Percentiles rank a stretch among this genome's conserved stretches.
These are phyloP conservation scores for Butyriboletus loyo DNA, from an alignment of 768 basidiomycete genomes.

Conservation along the genomic window DNA sequence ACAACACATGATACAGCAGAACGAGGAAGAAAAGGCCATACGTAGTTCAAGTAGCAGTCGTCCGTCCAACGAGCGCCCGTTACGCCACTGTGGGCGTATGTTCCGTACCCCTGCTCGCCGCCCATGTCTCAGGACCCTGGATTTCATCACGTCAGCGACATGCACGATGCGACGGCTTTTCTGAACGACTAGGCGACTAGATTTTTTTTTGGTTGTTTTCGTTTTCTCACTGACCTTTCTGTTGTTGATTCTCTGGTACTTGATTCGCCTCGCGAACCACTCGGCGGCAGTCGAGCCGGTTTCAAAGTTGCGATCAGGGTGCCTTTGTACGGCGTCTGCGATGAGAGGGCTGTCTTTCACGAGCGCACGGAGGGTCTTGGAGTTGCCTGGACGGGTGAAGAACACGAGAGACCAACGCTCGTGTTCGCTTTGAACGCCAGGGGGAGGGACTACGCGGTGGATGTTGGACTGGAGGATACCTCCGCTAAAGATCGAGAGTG, in stretches of 20 bases:
- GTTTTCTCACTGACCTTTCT: conserved; percentile 38
- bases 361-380: conserved; percentile 48
- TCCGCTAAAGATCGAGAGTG: conserved; percentile 58
- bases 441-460: conserved; percentile 64
- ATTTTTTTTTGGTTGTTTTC: too few species aligned
- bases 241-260: conserved; percentile 41
- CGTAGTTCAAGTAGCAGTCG: background rate
- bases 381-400: conserved; percentile 62
- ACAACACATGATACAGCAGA: background rate
- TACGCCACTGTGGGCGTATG: conserved; percentile 24
- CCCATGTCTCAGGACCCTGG: conserved; percentile 33
- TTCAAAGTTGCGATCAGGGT: conserved; percentile 36
- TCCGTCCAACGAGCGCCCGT: background rate
- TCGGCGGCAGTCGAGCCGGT: conserved; percentile 37
- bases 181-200: background rate
- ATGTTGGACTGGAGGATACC: conserved; percentile 62
- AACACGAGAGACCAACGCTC: conserved; percentile 69
- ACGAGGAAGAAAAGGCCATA: background rate
- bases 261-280: conserved; percentile 42
- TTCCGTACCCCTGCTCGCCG: conserved; percentile 29
- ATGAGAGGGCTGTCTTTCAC: conserved; percentile 50
- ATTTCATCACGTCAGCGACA: background rate
- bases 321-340: conserved; percentile 38
- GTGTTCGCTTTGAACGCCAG: conserved; percentile 48
- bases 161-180: background rate